phyloP scores from a whole-genome alignment of 2,329 filamentous ascomycete species.

The Monilinia fructigena region DNA sequence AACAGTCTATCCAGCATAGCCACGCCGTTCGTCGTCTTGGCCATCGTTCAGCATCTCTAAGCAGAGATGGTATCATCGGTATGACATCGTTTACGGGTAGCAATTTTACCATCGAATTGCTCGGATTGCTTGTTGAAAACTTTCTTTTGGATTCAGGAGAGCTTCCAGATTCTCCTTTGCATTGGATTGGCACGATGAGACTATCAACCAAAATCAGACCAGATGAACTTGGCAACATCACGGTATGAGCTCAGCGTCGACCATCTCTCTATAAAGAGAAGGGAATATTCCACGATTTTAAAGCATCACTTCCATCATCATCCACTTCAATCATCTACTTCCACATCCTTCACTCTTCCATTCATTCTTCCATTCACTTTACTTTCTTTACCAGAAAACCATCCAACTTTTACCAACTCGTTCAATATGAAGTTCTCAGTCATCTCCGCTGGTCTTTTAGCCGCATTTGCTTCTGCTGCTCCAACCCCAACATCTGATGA shows the following conservation, averaged over 20 bases:
- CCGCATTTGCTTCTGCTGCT: conserved; percentile 20
- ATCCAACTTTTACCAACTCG: conserved; percentile 4
- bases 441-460: conserved; percentile 18
- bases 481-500: conserved; percentile 17
- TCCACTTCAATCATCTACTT: background rate
- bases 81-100: background rate
- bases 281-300: background rate
- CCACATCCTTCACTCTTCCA: conserved; percentile 1
- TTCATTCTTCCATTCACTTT: background rate
- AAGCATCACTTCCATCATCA: background rate
- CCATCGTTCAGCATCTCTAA: background rate
- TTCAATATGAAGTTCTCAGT: conserved; percentile 22
- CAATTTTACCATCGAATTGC: background rate
- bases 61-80: background rate
- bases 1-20: too few species aligned
- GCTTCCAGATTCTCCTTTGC: conserved; percentile 8
- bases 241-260: background rate
- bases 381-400: background rate
- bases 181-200: background rate
- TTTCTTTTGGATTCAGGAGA: background rate
- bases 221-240: conserved; percentile 6
- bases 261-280: conserved; percentile 12
- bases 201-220: background rate
- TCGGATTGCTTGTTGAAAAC: background rate
- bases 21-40: background rate